Base-by-base conservation (phyloP, 306 rosid species). In the Cyclanthera cordifolia region DNA sequence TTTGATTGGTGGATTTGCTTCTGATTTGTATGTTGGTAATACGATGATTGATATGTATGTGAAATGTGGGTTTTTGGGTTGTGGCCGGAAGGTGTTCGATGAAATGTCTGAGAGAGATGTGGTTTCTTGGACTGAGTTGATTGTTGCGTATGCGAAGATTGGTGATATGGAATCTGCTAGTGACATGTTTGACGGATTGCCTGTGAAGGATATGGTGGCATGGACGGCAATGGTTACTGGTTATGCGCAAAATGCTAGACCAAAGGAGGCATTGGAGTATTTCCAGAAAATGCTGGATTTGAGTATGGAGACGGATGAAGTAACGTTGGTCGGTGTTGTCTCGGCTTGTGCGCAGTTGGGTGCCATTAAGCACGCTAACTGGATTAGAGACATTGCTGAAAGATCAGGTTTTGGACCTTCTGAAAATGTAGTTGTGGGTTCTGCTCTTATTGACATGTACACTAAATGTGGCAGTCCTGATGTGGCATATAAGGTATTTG, bases 201-300 rank as follows among this genome's bases (percentile, higher is more conserved):
- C 81, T 0, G 58, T 43, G 68, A 91, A 87, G 72, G 96, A 91
- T 81, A 85, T 79, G 82, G 95, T 91, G 80, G 85, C 81, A 14
- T 91, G 97, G 97, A 91, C 95, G 14, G 82, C 95, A 0, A 84
- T 91, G 90, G 81, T 91, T 45, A 85, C 79, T 1, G 96, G 96
- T 9, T 91, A 82, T 74, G 86, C 95, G 2, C 92, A 91, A 61
- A 88, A 91, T 76, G 90, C 83, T 46, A 82, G 65, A 79, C 95
- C 96, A 0, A 72, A 70, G 59, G 85, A 81, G 47, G 97, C 95
- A 0, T 66, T 91, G 77, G 80, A 83, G 41, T 57, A 77, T 78
- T 91, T 88, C 24, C 71, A 54, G 53, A 74, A 15, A 68, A 79
- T 89, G 87, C 76, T 43, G 17, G 71, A 75, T 27, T 75, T 24